Base-by-base conservation (phyloP, 805 yeast species). In the Starmera dryadoides region DNA sequence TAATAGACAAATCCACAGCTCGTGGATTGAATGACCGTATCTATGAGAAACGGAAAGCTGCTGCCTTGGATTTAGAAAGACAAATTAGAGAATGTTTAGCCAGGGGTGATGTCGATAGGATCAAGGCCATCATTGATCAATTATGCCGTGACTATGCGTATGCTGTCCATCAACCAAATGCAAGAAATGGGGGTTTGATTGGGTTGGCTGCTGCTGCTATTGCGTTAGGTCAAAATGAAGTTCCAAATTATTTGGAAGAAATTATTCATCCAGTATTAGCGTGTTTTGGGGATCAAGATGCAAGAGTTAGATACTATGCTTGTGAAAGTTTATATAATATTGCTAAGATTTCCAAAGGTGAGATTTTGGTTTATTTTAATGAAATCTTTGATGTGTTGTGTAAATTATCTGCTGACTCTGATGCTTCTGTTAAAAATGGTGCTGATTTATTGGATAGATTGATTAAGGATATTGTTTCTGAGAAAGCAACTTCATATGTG, bases 291-390 rank as follows among this genome's bases (percentile, higher is more conserved):
- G 98, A 93, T 55, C 96, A 93, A 43, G 96, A 93, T 58, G 91
- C 96, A n/a, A 77, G 95, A 48, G 98, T 93, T 8, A 71, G 98
- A 39, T 93, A 93, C 54, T 93, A 88, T 59, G 97, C 98, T 0
- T 93, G 98, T 64, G 98, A 93, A 55, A 83, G 95, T 35, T 69
- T 93, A 44, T 93, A 93, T 62, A 93, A 93, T 61, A 89, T 93
- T 34, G 95, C 98, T 35, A 93, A 93, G 55, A 94, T 93, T 17
- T 95, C 98, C 4, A 79, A 95, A 49, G 98, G 98, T 22, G 98
- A 93, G 60, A 86, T 93, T 18, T 66, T 93, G 44, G 67, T 84
- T 11, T 89, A 86, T 58, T 93, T 93, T 69, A 93, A 91, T 61
- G 98, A 93, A 62, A 82, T 88, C 2, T 93, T 93, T 57, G 98